Evolutionary conservation across 768 basidiomycete species (phyloP).

Genomic region (Ephemerocybe angulata): DNA sequence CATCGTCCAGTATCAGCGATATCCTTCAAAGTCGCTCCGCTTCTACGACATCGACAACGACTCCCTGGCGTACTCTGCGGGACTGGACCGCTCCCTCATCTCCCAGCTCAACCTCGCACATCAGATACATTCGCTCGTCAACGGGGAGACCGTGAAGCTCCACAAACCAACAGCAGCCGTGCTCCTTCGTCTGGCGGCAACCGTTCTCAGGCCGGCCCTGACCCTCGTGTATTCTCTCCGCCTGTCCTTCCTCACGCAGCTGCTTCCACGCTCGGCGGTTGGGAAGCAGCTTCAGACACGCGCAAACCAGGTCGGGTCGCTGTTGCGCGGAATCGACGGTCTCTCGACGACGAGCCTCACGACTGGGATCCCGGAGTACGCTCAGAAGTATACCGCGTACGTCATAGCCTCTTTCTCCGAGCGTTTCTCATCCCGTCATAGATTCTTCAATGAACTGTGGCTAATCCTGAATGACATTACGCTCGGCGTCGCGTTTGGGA

Average conservation of each 20-base stretch:
- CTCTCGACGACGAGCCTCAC: constrained; percentile 33
- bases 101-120: constrained; percentile 36
- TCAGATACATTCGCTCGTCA: constrained; percentile 18
- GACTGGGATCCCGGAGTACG: constrained; percentile 37
- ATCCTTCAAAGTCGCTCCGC: constrained; percentile 52
- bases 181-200: constrained; percentile 21
- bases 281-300: constrained; percentile 64
- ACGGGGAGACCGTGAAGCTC: neutral
- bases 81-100: constrained; percentile 34
- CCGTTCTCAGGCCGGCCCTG: constrained; percentile 10
- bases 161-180: constrained; percentile 21
- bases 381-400: constrained; percentile 67
- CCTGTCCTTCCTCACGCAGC: constrained; percentile 4
- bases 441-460: constrained; percentile 93
- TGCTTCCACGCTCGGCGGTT: constrained; percentile 19
- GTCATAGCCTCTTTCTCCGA: constrained; percentile 12
- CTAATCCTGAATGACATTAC: constrained; percentile 87
- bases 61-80: constrained; percentile 22
- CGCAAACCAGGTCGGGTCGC: constrained; percentile 43
- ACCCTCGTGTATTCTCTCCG: constrained; percentile 13
- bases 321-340: constrained; percentile 39
- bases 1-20: constrained; percentile 51
- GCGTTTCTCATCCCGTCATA: constrained; percentile 24
- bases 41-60: constrained; percentile 54
- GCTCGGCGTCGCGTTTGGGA: constrained; percentile 69